These are phyloP conservation scores for Herpetomonas tarakana DNA, from an alignment of 208 protist genomes.

Conservation along the genomic window DNA sequence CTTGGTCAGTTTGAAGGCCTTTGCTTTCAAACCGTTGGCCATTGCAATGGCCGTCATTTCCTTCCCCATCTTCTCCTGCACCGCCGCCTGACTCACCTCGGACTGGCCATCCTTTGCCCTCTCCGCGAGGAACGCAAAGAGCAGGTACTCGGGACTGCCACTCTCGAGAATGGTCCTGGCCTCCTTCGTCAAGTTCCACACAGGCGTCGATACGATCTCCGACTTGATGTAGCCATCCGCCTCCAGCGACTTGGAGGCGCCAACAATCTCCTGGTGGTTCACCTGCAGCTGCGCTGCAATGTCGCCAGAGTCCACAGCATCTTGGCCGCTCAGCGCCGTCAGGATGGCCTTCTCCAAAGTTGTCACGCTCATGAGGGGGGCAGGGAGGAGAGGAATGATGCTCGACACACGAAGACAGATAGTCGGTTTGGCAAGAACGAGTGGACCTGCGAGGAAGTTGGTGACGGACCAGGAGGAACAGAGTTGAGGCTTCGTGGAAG, in stretches of 20 bases:
- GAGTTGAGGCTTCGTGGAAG: too few relatives aligned
- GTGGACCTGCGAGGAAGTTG: too few relatives aligned
- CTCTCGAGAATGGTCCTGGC: slow-evolving; percentile 69
- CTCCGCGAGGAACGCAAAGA: slow-evolving; percentile 47
- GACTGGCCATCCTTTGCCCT: slow-evolving; percentile 20
- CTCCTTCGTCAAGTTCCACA: slow-evolving; percentile 77
- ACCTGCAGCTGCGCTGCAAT: slow-evolving; percentile 49
- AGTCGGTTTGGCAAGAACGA: too few relatives aligned
- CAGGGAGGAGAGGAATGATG: too few relatives aligned
- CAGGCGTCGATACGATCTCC: slow-evolving; percentile 42
- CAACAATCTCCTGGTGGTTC: slow-evolving; percentile 89
- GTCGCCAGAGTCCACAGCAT: slow-evolving; percentile 45
- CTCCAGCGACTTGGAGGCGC: slow-evolving; percentile 89
- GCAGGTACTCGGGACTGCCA: slow-evolving; percentile 90
- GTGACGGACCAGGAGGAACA: too few relatives aligned
- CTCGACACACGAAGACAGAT: too few relatives aligned
- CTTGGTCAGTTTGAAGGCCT: slow-evolving; percentile 91
- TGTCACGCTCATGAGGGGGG: background rate
- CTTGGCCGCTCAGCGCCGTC: slow-evolving; percentile 29
- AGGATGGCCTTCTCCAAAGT: slow-evolving; percentile 39
- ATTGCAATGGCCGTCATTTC: slow-evolving; percentile 72
- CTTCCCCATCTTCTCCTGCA: slow-evolving; percentile 58
- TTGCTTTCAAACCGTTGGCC: slow-evolving; percentile 92
- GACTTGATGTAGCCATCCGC: slow-evolving; percentile 74
- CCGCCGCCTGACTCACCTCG: slow-evolving; percentile 36